A percentile compares a stretch with the other conserved stretches of the same genome.
Conservation (phyloP, 2,329 filamentous ascomycete genomes). For the Aspergillus proliferans region DNA sequence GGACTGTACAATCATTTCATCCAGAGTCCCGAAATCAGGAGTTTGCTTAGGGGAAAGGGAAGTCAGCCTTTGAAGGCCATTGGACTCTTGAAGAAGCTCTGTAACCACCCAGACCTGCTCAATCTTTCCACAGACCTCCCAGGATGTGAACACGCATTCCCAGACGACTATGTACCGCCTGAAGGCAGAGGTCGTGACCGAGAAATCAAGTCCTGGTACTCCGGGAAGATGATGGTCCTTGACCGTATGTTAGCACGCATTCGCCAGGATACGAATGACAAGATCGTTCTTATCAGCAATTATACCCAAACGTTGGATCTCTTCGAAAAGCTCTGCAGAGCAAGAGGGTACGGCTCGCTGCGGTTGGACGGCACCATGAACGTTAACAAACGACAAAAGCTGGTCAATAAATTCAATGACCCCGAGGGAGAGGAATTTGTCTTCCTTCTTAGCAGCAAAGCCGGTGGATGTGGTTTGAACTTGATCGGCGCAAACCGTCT, state of each 20-base stretch:
- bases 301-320: conserved; percentile 95
- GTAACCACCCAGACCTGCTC: conserved; percentile 93
- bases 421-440: conserved; percentile 85
- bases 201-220: conserved; percentile 92
- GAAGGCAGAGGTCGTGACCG: conserved; percentile 82
- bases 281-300: conserved; percentile 97
- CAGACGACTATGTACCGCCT: conserved; percentile 81
- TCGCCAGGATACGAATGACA: conserved; percentile 93
- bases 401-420: conserved; percentile 97
- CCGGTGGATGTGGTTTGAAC: conserved; percentile 92
- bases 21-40: conserved; percentile 89
- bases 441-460: conserved; percentile 94
- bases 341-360: conserved; percentile 74
- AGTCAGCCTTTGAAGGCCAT: conserved; percentile 96
- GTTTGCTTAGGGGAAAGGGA: conserved; percentile 82
- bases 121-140: conserved; percentile 77
- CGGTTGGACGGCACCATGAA: conserved; percentile 97
- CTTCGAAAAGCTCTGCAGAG: conserved; percentile 84
- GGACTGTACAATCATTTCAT: conserved; percentile 97
- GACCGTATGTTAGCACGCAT: conserved; percentile 96
- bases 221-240: conserved; percentile 97
- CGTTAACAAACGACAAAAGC: conserved; percentile 91
- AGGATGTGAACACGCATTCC: conserved; percentile 74
- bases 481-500: conserved; percentile 91
- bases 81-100: conserved; percentile 93